These are phyloP conservation scores for Aspergillus aculeatus DNA, from an alignment of 2,329 filamentous ascomycete genomes.

Conservation along the genomic window DNA sequence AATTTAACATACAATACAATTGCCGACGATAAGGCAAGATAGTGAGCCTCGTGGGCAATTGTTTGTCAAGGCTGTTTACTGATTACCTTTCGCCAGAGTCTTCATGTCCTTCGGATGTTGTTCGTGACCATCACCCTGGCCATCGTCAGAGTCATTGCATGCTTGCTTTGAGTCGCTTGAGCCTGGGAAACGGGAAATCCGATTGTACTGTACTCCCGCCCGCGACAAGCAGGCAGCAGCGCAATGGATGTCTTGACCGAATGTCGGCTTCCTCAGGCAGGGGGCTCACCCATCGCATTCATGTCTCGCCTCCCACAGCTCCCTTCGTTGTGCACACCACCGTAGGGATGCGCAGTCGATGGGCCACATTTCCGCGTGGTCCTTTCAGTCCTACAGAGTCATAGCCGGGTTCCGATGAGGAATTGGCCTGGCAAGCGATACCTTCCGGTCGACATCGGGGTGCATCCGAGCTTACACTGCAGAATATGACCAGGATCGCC, in stretches of 20 bases:
- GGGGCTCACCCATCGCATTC: neutral
- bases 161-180: no score
- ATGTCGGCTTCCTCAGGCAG: neutral
- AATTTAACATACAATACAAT: conserved; percentile 4
- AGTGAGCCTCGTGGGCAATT: neutral
- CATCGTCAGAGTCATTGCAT: no score
- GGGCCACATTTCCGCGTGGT: neutral
- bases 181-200: neutral
- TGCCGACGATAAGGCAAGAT: neutral
- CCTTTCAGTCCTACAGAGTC: neutral
- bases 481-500: neutral
- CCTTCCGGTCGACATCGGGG: neutral
- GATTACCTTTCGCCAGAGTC: neutral
- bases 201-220: neutral
- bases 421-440: neutral
- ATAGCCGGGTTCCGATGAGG: neutral
- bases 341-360: neutral
- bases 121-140: no score
- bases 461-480: neutral
- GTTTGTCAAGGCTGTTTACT: neutral
- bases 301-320: neutral
- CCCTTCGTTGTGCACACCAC: neutral
- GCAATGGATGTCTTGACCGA: neutral
- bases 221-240: neutral
- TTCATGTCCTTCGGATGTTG: no score